phyloP scores from a whole-genome alignment of 129 eudicot species.

The Saussurea involucrata region DNA sequence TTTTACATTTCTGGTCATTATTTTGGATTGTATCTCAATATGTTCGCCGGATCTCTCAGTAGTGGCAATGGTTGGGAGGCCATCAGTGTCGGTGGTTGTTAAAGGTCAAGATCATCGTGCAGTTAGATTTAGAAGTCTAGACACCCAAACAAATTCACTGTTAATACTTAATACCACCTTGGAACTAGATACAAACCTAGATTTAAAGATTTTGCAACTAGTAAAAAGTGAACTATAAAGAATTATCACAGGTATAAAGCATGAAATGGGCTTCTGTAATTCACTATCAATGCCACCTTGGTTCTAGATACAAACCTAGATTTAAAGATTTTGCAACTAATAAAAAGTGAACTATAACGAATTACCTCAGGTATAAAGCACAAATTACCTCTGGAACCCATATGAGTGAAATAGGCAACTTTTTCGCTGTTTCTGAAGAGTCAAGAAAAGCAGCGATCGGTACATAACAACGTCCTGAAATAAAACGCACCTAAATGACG shows the following conservation, averaged over 20 bases:
- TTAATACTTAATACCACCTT: background rate
- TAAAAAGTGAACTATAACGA: background rate
- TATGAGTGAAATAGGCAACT: background rate
- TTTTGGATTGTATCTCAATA: background rate
- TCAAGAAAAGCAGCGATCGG: background rate
- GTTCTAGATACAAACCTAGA: background rate
- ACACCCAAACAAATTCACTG: background rate
- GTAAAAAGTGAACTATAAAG: background rate
- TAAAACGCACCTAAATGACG: background rate
- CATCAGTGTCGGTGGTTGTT: background rate
- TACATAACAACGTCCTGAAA: constrained; percentile 2
- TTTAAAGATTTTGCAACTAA: background rate
- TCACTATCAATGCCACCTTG: background rate
- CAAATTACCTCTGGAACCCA: background rate
- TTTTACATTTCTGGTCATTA: background rate
- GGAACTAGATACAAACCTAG: background rate
- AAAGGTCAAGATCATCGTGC: background rate
- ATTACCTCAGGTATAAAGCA: background rate
- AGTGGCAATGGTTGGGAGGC: background rate
- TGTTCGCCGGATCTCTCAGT: background rate
- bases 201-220: background rate
- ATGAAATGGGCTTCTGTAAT: background rate
- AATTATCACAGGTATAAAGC: background rate
- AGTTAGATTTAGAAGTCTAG: background rate
- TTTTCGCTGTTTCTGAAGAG: background rate